Conservation (phyloP, 306 rosid species). For the Mimosa bimucronata region DNA sequence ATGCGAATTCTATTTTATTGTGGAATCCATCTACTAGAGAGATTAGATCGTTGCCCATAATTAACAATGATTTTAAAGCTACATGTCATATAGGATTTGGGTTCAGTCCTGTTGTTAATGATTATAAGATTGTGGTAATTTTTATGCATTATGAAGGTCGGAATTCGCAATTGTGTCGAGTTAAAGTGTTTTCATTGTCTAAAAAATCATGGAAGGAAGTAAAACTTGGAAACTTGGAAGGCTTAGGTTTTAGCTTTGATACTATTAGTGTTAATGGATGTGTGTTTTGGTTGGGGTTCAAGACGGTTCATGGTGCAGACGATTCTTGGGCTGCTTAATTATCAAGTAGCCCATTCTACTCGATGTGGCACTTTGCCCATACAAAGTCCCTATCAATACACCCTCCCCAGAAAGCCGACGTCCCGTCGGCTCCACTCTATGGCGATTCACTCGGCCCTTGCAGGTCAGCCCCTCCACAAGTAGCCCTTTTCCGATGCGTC, state of each 20-base stretch:
- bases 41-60: background rate
- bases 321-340: background rate
- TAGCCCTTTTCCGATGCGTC: too few relatives aligned
- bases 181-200: background rate
- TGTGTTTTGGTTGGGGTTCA: background rate
- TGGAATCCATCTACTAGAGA: background rate
- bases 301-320: background rate
- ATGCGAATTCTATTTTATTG: background rate
- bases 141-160: background rate
- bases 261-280: background rate
- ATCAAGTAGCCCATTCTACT: too few relatives aligned
- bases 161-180: background rate
- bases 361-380: too few relatives aligned
- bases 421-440: too few relatives aligned
- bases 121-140: background rate
- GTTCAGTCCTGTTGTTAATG: background rate
- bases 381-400: too few relatives aligned
- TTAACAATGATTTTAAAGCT: background rate
- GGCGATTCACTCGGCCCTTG: too few relatives aligned
- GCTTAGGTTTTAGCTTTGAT: background rate
- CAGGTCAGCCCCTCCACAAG: too few relatives aligned
- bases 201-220: background rate
- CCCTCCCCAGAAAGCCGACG: too few relatives aligned
- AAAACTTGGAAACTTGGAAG: background rate
- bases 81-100: background rate